Conservation (phyloP, 1,139 yeast genomes). For the Yamadazyma diospyri region DNA sequence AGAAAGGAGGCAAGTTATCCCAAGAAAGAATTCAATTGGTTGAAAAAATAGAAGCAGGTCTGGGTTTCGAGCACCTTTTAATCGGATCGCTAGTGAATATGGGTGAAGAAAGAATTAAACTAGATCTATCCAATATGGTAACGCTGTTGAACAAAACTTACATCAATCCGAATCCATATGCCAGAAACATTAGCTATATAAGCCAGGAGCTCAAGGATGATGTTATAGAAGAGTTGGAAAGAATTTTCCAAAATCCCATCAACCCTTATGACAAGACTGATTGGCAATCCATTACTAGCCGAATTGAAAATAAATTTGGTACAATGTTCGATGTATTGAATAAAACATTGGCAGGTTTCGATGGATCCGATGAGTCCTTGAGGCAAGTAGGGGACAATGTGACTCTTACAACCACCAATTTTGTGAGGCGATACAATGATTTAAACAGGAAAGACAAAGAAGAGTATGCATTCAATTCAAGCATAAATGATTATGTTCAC, state of each 20-base stretch:
- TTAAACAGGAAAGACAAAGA: conserved; percentile 11
- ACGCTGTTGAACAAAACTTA: conserved; percentile 48
- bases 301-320: conserved; percentile 46
- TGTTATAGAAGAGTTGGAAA: conserved; percentile 30
- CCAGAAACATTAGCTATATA: conserved; percentile 40
- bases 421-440: conserved; percentile 37
- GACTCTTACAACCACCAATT: conserved; percentile 18
- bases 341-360: conserved; percentile 17
- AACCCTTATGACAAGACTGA: conserved; percentile 40
- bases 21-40: conserved; percentile 18
- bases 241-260: conserved; percentile 21
- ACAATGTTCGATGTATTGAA: conserved; percentile 42
- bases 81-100: conserved; percentile 41
- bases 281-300: conserved; percentile 48
- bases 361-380: background rate
- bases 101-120: conserved; percentile 42
- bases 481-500: conserved; percentile 42
- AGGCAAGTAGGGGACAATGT: conserved; percentile 9
- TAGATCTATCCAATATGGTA: conserved; percentile 48
- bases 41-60: conserved; percentile 19
- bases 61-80: conserved; percentile 20
- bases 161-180: conserved; percentile 43
- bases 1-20: conserved; percentile 4
- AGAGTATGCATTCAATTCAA: conserved; percentile 22
- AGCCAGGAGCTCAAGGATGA: conserved; percentile 27